Evolutionary conservation across 2,329 filamentous ascomycete species (phyloP).

Genomic region (Chrysosporium queenslandicum): DNA sequence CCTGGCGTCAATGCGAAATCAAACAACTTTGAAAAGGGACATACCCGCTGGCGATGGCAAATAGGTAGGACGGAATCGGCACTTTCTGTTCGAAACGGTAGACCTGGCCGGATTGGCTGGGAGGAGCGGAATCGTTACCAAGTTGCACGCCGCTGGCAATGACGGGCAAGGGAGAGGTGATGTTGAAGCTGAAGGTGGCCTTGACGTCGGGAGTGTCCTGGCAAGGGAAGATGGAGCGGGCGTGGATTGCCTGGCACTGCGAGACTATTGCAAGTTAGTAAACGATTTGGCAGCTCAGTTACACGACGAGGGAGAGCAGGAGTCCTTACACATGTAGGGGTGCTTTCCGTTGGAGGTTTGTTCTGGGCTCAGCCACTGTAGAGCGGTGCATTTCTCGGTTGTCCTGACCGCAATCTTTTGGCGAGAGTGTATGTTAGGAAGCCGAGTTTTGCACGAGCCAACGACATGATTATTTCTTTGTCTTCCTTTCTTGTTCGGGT

Average conservation of each 20-base stretch:
- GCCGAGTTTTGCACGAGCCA: background rate
- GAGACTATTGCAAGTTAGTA: slow-evolving; percentile 47
- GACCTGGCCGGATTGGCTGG: slow-evolving; percentile 46
- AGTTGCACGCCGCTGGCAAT: slow-evolving; percentile 72
- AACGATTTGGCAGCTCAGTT: background rate
- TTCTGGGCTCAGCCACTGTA: slow-evolving; percentile 89
- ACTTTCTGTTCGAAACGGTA: slow-evolving; percentile 86
- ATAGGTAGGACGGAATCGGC: slow-evolving; percentile 88
- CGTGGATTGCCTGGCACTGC: slow-evolving; percentile 94
- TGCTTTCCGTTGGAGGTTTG: slow-evolving; percentile 94
- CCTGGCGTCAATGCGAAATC: background rate
- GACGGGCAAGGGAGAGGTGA: slow-evolving; percentile 79
- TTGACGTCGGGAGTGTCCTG: slow-evolving; percentile 97
- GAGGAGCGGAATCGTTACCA: slow-evolving; percentile 44
- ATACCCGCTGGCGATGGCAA: slow-evolving; percentile 65
- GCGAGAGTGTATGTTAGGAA: background rate
- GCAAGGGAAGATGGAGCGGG: slow-evolving; percentile 86
- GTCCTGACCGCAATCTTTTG: slow-evolving; percentile 62
- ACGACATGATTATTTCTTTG: background rate
- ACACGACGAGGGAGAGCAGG: no score
- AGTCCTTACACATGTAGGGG: slow-evolving; percentile 67
- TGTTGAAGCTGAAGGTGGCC: slow-evolving; percentile 82
- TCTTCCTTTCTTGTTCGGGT: background rate
- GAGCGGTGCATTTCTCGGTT: slow-evolving; percentile 76
- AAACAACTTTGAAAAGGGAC: slow-evolving; percentile 11